Evolutionary conservation across 805 yeast species (phyloP), one percentile per base, ranked within the genome.

Genomic region (Jamesozyma piceae): DNA sequence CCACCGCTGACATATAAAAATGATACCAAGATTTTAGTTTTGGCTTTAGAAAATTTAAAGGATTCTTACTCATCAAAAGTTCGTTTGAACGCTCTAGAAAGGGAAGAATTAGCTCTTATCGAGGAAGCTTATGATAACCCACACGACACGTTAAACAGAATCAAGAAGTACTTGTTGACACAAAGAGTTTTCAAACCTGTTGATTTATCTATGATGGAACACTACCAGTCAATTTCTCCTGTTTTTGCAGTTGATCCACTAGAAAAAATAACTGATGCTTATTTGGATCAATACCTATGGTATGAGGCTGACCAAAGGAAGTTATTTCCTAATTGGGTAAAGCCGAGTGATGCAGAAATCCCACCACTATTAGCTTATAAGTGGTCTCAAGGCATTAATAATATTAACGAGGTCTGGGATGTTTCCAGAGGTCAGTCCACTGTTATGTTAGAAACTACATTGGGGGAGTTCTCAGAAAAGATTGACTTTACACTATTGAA

Each of bases 101-200:
- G 97, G 49, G 97, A 90, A 62, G 98, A 92, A 54, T 66, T 92
- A 46, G 92, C 96, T 0, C 67, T 90, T 47, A 87, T 92, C 37
- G 98, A 92, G 57, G 95, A 88, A 55, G 97, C 97, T 0, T 92
- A 87, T 58, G 99, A 92, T 55, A 86, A 87, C 52, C 99, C 99
- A 0, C 95, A 88, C 59, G 97, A 94, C 56, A 82, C 89, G 47
- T 67, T 92, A 44, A 82, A 82, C 14, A 75, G 95, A 48, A 75
- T 92, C 43, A 92, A 92, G 63, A 81, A 82, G 53, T 79, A 80
- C 35, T 64, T 92, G 37, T 66, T 88, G 43, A 84, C 96, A 0
- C 96, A 89, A 60, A 71, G 97, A 47, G 92, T 87, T 9, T 92
- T 92, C 66, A 89, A 89, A 58, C 97, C 92, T 44, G 86, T 82